Evolutionary conservation across 2,329 filamentous ascomycete species (phyloP), one percentile per base, ranked within the genome.

Genomic region (Neonectria magnoliae): DNA sequence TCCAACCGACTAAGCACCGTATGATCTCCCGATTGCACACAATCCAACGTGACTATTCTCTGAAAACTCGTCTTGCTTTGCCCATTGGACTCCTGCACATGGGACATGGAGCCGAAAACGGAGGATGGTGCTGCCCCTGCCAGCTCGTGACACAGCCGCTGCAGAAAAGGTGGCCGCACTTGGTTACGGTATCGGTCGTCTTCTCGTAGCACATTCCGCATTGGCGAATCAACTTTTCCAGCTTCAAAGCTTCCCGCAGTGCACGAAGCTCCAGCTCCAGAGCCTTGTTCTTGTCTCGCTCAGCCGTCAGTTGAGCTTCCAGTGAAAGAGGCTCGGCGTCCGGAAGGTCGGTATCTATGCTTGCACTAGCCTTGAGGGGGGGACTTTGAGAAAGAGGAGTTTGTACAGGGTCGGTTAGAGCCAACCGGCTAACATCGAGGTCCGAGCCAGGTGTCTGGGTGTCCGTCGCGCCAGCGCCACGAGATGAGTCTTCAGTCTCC

Each of bases 181-280:
- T 55, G 2, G 61, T 56, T 18, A 56, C 56, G 5, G 56, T 52
- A 13, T 64, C 51, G 20, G 36, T 51, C 3, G n/a, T n/a, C 14
- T 47, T 52, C 18, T 64, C 61, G 6, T 64, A 64, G 44, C 61
- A 64, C 61, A 64, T 64, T 16, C 56, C 45, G 27, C 61, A 64
- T 44, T 63, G 60, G 5, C 60, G 54, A 7, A 50, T 16, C 1
- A 44, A 20, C 60, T 59, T 54, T 22, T 59, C 51, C 7, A 36
- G 50, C n/a, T 56, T 54, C 5, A 60, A 29, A 3, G 50, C n/a
- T 1, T 44, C 36, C 13, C 29, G 59, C 11, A 25, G 8, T 10
- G 31, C 10, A 13, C n/a, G 36, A 10, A 64, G 50, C 4, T 51
- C 44, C 6, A 8, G 27, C 11, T 59, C 38, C 18, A 59, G 27